phyloP scores from a whole-genome alignment of 2,329 filamentous ascomycete species.

The Pyricularia grisea region DNA sequence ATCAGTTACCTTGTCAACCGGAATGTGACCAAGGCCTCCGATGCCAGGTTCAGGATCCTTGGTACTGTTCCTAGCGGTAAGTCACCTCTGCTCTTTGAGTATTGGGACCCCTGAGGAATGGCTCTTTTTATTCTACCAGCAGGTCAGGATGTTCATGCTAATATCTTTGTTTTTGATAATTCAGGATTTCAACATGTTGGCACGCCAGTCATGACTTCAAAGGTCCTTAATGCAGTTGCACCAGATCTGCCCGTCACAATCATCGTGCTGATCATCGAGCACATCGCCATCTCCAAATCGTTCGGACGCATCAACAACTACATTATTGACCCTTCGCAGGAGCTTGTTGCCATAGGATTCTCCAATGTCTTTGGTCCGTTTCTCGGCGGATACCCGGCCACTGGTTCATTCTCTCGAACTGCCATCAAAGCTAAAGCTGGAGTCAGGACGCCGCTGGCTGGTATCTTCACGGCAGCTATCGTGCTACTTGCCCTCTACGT shows the following conservation, averaged over 20 bases:
- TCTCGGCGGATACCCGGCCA: constrained; percentile 83
- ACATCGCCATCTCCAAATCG: constrained; percentile 94
- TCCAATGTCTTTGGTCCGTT: constrained; percentile 87
- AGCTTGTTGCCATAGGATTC: constrained; percentile 88
- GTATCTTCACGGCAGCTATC: constrained; percentile 76
- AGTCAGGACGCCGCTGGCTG: constrained; percentile 82
- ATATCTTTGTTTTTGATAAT: neutral
- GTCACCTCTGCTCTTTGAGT: constrained; percentile 8
- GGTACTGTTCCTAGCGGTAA: constrained; percentile 65
- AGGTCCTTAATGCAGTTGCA: constrained; percentile 59
- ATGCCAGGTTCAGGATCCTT: constrained; percentile 65
- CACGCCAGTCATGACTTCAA: constrained; percentile 57
- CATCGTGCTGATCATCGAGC: constrained; percentile 93
- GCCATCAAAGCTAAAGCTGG: constrained; percentile 97
- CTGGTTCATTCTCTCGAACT: constrained; percentile 91
- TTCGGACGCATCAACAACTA: constrained; percentile 97
- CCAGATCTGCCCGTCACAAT: constrained; percentile 72
- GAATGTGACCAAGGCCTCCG: constrained; percentile 36
- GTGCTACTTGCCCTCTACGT: constrained; percentile 88
- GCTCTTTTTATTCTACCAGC: neutral
- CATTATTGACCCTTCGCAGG: constrained; percentile 88
- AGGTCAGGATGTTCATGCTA: neutral
- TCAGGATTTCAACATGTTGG: constrained; percentile 69
- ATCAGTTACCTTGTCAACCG: constrained; percentile 79
- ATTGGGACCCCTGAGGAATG: neutral